Base-by-base conservation (phyloP, 345 rosid genomes). In the Punica granatum region DNA sequence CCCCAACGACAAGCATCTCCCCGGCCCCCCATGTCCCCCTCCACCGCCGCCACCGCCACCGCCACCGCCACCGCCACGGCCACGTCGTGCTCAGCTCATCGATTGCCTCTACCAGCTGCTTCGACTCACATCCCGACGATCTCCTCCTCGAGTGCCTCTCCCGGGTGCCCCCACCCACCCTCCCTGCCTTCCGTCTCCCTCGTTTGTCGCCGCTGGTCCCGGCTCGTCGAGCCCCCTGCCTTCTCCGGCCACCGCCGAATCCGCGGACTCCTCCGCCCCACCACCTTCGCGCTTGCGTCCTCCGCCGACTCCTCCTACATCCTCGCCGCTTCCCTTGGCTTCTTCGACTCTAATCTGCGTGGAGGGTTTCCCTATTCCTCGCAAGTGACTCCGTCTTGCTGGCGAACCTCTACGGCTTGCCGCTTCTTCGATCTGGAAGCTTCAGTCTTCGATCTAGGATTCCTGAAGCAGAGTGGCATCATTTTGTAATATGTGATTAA, bases 181-280 rank as follows among this genome's bases (percentile, higher is more conserved):
- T 83, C 90, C 2, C 86, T 92, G 72, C 84, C 86, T 19, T 74
- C 91, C 46, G 68, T 85, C 69, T 72, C 89, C 72, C 41, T 73
- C 69, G 93, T 90, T 54, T 90, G 93, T 72, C 93, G 92, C 75
- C 97, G 92, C 59, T 92, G 98, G 98, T 84, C 84, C 66, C 77
- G 76, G 68, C 84, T 92, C 67, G 83, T 92, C 71, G 81, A 74
- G 51, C 85, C 88, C 63, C 76, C 89, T 13, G 76, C 84, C 72
- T 90, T 92, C 69, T 69, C 84, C 76, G 72, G 70, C 65, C 85
- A 87, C 79, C 93, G 90, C 69, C 92, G 92, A 65, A 78, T 73
- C 71, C 80, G 59, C 63, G 72, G 77, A 53, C 81, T 79, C 28
- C 80, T 85, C 69, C 83, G 67, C 19, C 83, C 84, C 71, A 78